Conservation (phyloP, 2,329 filamentous ascomycete species). For the Basipetospora chlamydospora region DNA sequence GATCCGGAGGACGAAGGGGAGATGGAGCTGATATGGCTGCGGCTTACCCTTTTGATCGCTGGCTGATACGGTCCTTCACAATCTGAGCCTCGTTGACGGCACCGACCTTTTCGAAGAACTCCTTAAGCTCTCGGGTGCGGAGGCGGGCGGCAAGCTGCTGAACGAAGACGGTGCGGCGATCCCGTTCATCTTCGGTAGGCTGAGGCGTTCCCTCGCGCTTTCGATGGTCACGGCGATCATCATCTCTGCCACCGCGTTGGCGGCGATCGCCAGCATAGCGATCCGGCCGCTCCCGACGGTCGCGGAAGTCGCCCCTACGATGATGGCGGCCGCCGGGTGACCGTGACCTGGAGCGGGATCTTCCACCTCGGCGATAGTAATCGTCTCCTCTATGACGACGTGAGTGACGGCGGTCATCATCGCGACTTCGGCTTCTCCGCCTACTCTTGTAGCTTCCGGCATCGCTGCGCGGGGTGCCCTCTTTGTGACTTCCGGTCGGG, state of each 20-base stretch:
- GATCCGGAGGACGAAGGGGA: background rate
- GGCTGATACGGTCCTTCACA: constrained; percentile 92
- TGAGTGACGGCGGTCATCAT: constrained; percentile 59
- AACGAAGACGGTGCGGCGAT: constrained; percentile 93
- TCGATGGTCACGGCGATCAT: constrained; percentile 32
- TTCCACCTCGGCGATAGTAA: constrained; percentile 44
- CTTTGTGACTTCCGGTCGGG: constrained; percentile 37
- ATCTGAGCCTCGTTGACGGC: constrained; percentile 96
- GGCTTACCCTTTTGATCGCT: constrained; percentile 87
- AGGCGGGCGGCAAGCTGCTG: constrained; percentile 93
- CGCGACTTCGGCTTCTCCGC: constrained; percentile 65
- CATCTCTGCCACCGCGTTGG: constrained; percentile 30
- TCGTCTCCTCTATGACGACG: constrained; percentile 59
- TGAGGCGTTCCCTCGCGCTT: constrained; percentile 45
- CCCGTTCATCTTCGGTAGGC: constrained; percentile 86
- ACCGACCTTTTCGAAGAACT: constrained; percentile 91
- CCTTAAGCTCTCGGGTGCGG: constrained; percentile 79
- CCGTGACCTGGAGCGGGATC: constrained; percentile 55
- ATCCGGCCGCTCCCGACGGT: constrained; percentile 34
- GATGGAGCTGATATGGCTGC: background rate
- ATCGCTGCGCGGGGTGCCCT: constrained; percentile 59
- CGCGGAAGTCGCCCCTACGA: constrained; percentile 35
- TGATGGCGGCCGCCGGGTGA: constrained; percentile 51
- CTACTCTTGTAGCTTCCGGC: constrained; percentile 69
- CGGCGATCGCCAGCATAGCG: constrained; percentile 25